These are phyloP conservation scores for Hymenoscyphus scutula DNA, from an alignment of 2,329 filamentous ascomycete species.

Conservation along the genomic window DNA sequence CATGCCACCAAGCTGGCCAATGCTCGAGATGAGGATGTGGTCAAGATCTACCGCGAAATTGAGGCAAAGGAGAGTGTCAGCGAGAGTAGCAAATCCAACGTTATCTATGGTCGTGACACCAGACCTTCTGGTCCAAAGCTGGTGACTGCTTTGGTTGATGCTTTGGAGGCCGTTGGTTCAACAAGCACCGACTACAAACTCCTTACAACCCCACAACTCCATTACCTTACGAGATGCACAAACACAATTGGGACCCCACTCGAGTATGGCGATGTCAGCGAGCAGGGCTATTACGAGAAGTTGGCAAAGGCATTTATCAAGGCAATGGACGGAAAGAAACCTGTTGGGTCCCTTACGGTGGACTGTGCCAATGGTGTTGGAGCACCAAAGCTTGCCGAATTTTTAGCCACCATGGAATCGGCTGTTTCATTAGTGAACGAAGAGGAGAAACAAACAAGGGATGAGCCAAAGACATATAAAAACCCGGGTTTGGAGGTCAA, in stretches of 20 bases:
- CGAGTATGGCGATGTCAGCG: slow-evolving; percentile 84
- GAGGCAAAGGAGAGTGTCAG: slow-evolving; percentile 75
- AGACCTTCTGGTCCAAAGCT: slow-evolving; percentile 86
- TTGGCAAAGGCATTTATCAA: slow-evolving; percentile 78
- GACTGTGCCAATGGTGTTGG: slow-evolving; percentile 98
- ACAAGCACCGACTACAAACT: slow-evolving; percentile 83
- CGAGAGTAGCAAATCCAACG: slow-evolving; percentile 57
- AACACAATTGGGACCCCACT: slow-evolving; percentile 88
- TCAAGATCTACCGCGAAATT: slow-evolving; percentile 72
- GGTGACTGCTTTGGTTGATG: slow-evolving; percentile 74
- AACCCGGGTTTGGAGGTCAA: slow-evolving; percentile 75
- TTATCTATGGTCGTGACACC: slow-evolving; percentile 90
- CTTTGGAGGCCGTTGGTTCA: slow-evolving; percentile 71
- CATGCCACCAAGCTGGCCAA: slow-evolving; percentile 90
- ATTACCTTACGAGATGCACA: slow-evolving; percentile 91
- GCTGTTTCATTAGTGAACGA: neutral
- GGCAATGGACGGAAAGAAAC: slow-evolving; percentile 74
- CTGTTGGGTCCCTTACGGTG: slow-evolving; percentile 73
- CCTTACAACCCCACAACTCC: slow-evolving; percentile 94
- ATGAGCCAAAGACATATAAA: slow-evolving; percentile 39
- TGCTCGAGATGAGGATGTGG: slow-evolving; percentile 71
- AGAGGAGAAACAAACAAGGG: slow-evolving; percentile 31
- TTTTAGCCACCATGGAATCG: slow-evolving; percentile 75
- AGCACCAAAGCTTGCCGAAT: slow-evolving; percentile 81
- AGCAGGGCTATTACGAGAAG: slow-evolving; percentile 94